Base-by-base conservation (phyloP, 139 green algal species). In the Tetradesmus obliquus region DNA sequence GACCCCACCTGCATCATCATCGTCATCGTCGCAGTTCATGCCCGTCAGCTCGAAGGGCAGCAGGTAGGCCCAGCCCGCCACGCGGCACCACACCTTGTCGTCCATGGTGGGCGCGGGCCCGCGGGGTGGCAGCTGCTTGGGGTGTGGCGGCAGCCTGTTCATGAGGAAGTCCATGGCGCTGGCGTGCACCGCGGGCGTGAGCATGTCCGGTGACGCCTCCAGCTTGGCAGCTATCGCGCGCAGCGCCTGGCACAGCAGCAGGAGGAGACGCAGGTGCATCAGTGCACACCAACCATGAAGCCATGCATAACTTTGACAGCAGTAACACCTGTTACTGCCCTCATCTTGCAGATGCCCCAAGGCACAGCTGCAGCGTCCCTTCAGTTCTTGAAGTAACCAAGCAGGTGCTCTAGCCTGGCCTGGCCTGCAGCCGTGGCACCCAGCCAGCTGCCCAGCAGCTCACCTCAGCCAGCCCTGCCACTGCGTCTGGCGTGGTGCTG, bases 171-270 rank as follows among this genome's bases (percentile, higher is more conserved):
- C 93, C 5, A 79, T 60, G 17, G 88, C 86, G 4, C 93, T 58
- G 2, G 24, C 20, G 51, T 95, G 91, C 15, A 88, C 72, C 10
- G 94, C 92, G 5, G 86, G 19, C 1, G 88, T 83, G 19, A 94
- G 6, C 82, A 93, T 84, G 74, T 91, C 92, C 19, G 54, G 62
- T 54, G 74, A 24, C 51, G 9, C 81, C 88, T 95, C 94, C 90
- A 97, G 88, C 66, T 93, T 85, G 45, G 93, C 91, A 2, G 95
- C 95, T 87, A 97, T 71, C 7, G 90, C 91, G 12, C 95, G 94
- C 72, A 96, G 93, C 10, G 92, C 94, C 20, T 90, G 90, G 91
- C 53, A 92, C 53, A 55, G 20, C 7, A n/a, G 17, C 0, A 32
- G 83, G 54, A 1, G 57, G 69, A 79, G 62, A 71, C 24, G 87